These are phyloP conservation scores for Penicillium sp. DNA, from an alignment of 2,329 filamentous ascomycete species.

Conservation along the genomic window DNA sequence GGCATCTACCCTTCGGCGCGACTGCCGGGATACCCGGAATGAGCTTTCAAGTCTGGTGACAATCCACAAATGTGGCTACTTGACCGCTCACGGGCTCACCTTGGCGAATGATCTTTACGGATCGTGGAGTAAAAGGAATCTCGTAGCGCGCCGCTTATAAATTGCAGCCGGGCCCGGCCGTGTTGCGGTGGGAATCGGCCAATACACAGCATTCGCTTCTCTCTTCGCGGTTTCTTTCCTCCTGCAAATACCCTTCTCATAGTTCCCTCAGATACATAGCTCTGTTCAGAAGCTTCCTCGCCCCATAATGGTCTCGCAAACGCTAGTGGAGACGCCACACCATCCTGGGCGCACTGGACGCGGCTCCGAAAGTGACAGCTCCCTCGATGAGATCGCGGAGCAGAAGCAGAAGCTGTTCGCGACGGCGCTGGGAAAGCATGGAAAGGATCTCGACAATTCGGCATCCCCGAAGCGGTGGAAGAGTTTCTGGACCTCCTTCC, in stretches of 20 bases:
- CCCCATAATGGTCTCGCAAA: conserved; percentile 20
- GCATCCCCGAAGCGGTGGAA: conserved; percentile 50
- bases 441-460: conserved; percentile 42
- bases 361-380: conserved; percentile 26
- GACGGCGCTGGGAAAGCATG: conserved; percentile 19
- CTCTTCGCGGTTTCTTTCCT: not conserved
- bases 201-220: conserved; percentile 2
- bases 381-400: conserved; percentile 25
- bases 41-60: conserved; percentile 25
- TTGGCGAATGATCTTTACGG: conserved; percentile 12
- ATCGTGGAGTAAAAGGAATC: conserved; percentile 17
- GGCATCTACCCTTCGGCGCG: conserved; percentile 14
- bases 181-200: conserved; percentile 3
- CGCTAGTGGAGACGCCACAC: conserved; percentile 15
- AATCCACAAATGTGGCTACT: conserved; percentile 22
- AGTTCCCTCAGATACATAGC: not conserved
- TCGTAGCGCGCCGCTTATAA: conserved; percentile 22
- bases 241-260: not conserved
- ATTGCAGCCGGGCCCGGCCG: conserved; percentile 12
- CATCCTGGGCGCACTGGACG: conserved; percentile 20
- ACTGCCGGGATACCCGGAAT: conserved; percentile 24
- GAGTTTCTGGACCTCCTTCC: conserved; percentile 52
- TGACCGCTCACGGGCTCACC: conserved; percentile 10
- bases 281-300: conserved; percentile 5
- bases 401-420: conserved; percentile 23